Evolutionary conservation across 139 green algal species (phyloP).

Genomic region (Picochlorum costavermella): DNA sequence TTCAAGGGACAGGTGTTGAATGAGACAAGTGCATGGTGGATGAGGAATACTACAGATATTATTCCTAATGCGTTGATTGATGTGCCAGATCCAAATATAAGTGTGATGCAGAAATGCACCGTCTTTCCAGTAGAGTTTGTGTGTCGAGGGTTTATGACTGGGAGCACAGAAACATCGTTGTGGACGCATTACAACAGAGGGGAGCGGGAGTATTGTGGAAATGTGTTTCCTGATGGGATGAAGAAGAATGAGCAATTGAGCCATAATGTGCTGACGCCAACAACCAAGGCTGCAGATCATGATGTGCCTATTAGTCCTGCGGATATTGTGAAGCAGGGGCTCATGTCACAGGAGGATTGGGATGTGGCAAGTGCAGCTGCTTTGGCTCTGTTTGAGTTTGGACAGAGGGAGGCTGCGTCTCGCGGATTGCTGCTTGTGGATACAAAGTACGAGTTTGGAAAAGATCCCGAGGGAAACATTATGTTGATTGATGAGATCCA

Average conservation of each 20-base stretch:
- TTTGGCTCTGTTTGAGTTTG: constrained; percentile 80
- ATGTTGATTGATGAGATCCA: constrained; percentile 84
- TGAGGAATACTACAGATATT: constrained; percentile 80
- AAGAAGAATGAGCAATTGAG: constrained; percentile 78
- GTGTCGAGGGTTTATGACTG: constrained; percentile 91
- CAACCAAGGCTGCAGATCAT: constrained; percentile 86
- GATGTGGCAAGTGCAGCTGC: constrained; percentile 58
- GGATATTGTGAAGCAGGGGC: constrained; percentile 61
- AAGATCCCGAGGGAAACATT: constrained; percentile 56
- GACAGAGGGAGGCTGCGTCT: constrained; percentile 73
- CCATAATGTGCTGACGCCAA: constrained; percentile 89
- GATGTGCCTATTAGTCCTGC: constrained; percentile 80
- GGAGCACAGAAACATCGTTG: constrained; percentile 90
- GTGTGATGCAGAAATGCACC: constrained; percentile 83
- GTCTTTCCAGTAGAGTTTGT: constrained; percentile 99
- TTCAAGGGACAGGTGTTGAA: constrained; percentile 97
- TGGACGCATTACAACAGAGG: constrained; percentile 95
- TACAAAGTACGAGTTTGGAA: constrained; percentile 92
- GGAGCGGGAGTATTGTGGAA: constrained; percentile 87
- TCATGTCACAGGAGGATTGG: constrained; percentile 82
- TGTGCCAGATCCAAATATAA: constrained; percentile 85
- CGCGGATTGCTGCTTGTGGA: constrained; percentile 93
- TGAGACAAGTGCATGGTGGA: constrained; percentile 93
- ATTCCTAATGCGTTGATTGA: constrained; percentile 48
- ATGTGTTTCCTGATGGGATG: constrained; percentile 89